Percentiles rank a stretch among this genome's conserved stretches.
phyloP scores from a whole-genome alignment of 306 rosid species.

The Coriaria nepalensis region DNA sequence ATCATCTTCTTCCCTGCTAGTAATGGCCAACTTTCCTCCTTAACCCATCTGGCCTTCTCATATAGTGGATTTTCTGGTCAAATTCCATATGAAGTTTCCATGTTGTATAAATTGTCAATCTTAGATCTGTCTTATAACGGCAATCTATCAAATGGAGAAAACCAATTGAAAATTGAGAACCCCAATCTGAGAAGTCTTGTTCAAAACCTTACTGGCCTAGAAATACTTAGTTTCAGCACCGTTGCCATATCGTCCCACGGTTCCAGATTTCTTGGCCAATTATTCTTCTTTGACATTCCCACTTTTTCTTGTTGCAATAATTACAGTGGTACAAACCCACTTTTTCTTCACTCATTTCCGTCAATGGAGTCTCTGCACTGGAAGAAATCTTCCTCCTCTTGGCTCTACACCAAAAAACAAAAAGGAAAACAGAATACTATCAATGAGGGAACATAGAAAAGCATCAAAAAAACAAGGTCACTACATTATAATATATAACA shows the following conservation, averaged over 20 bases:
- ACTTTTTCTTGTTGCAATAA: constrained; percentile 26
- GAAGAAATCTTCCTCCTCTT: constrained; percentile 47
- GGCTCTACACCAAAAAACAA: constrained; percentile 21
- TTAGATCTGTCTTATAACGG: background rate
- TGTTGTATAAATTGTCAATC: background rate
- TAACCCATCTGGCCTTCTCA: constrained; percentile 14
- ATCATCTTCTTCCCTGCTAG: constrained; percentile 1
- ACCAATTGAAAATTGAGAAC: too few relatives aligned
- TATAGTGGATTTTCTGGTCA: background rate
- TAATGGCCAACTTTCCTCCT: constrained; percentile 2
- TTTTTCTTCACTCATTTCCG: constrained; percentile 29
- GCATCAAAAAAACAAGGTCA: too few relatives aligned
- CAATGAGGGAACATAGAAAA: constrained; percentile 8
- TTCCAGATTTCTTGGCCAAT: constrained; percentile 12
- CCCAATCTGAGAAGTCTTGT: background rate
- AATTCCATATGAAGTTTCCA: constrained; percentile 14
- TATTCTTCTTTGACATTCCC: constrained; percentile 3
- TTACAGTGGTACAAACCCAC: constrained; percentile 39
- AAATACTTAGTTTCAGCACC: background rate
- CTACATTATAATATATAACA: too few relatives aligned
- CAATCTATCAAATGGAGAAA: too few relatives aligned
- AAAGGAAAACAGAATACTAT: constrained; percentile 7
- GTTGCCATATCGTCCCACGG: constrained; percentile 5
- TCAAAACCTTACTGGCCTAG: constrained; percentile 4
- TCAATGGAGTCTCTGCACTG: constrained; percentile 23